Conservation (phyloP, 495 filamentous ascomycete genomes). For the Penicillium diatomitis region DNA sequence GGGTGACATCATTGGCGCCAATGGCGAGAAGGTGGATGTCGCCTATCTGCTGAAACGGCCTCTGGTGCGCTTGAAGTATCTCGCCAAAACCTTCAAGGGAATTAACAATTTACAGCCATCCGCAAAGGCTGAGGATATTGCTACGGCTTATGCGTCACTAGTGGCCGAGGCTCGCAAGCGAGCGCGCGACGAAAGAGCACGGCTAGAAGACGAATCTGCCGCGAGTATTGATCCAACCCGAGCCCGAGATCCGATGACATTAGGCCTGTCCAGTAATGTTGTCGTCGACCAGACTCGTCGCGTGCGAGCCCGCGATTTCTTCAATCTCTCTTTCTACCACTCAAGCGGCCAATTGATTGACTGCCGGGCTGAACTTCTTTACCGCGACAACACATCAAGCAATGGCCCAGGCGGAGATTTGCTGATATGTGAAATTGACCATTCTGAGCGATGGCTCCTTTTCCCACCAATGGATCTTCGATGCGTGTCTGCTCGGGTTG, state of each 20-base stretch:
- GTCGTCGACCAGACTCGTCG: constrained; percentile 60
- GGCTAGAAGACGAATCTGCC: constrained; percentile 86
- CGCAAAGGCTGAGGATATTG: constrained; percentile 46
- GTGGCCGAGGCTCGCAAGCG: constrained; percentile 69
- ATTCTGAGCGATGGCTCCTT: constrained; percentile 69
- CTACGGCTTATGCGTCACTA: constrained; percentile 55
- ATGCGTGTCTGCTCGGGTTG: constrained; percentile 69
- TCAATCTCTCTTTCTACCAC: constrained; percentile 76
- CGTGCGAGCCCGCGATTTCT: constrained; percentile 82
- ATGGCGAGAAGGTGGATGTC: constrained; percentile 90
- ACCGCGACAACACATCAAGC: constrained; percentile 65
- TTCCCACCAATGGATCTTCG: constrained; percentile 70
- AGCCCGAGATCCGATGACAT: constrained; percentile 65
- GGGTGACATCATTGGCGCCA: constrained; percentile 64
- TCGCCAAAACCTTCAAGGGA: constrained; percentile 74
- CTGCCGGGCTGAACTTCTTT: constrained; percentile 79
- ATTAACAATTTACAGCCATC: constrained; percentile 49
- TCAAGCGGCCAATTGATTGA: constrained; percentile 82
- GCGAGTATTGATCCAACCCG: constrained; percentile 70
- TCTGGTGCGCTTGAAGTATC: constrained; percentile 77
- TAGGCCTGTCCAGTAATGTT: constrained; percentile 61
- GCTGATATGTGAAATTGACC: constrained; percentile 80
- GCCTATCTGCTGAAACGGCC: constrained; percentile 87
- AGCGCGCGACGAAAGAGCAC: constrained; percentile 73
- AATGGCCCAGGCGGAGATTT: constrained; percentile 60